A percentile compares a stretch with the other conserved stretches of the same genome.
Evolutionary conservation across 306 rosid species (phyloP).

Genomic region (Cucurbita ficifolia): DNA sequence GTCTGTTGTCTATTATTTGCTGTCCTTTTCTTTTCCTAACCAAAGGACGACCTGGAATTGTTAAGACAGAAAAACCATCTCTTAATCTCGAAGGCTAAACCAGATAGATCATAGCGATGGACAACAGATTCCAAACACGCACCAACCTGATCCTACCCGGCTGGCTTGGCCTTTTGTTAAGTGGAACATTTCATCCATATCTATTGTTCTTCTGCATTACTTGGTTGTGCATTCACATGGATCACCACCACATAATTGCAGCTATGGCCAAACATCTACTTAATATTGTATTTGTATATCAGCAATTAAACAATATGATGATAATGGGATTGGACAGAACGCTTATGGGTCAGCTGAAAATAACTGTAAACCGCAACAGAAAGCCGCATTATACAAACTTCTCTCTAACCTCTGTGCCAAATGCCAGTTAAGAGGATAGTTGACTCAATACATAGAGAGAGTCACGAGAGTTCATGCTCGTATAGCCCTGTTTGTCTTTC

Average conservation of each 20-base stretch:
- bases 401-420: background rate
- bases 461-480: no score
- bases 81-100: background rate
- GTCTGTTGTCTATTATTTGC: background rate
- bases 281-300: background rate
- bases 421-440: background rate
- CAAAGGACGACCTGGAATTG: background rate
- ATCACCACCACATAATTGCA: background rate
- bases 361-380: background rate
- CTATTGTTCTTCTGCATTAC: background rate
- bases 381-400: background rate
- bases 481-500: no score
- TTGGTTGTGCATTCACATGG: background rate
- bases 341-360: background rate
- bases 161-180: background rate
- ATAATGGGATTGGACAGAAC: background rate
- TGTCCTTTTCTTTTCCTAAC: background rate
- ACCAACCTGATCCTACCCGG: background rate
- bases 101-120: no score
- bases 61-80: background rate
- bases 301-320: background rate
- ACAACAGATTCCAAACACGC: constrained; percentile 3
- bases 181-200: no score
- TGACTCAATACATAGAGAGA: no score
- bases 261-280: background rate